Conservation (phyloP, 352 stramenopile genomes). For the Phytopythium chamaehyphon region DNA sequence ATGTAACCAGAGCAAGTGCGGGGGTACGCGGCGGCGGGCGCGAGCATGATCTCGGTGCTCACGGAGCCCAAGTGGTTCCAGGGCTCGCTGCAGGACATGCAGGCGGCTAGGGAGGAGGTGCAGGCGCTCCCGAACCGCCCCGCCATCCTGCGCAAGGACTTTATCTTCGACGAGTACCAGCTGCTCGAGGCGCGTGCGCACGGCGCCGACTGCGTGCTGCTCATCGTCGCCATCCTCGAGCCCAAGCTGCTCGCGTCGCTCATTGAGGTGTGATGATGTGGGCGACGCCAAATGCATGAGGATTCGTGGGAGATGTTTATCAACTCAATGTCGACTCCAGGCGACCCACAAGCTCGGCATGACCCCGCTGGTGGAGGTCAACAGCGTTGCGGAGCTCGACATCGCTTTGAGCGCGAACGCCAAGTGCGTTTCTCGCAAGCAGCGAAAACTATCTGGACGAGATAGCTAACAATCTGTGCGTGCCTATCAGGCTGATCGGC, state of each 20-base stretch:
- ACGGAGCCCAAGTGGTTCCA: constrained; percentile 98
- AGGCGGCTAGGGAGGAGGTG: constrained; percentile 44
- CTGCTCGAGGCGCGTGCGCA: constrained; percentile 91
- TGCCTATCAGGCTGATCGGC: constrained; percentile 83
- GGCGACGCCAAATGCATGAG: neutral
- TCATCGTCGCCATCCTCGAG: constrained; percentile 95
- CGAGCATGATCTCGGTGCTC: constrained; percentile 96
- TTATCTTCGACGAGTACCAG: constrained; percentile 95
- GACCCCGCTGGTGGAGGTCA: constrained; percentile 98
- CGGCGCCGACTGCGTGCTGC: constrained; percentile 96
- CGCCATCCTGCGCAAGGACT: constrained; percentile 91
- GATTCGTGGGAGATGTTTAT: constrained; percentile 3
- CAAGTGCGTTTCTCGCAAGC: constrained; percentile 20
- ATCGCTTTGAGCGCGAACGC: constrained; percentile 91
- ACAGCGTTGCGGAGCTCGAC: constrained; percentile 93
- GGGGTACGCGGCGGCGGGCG: constrained; percentile 90
- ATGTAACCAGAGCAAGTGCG: constrained; percentile 90
- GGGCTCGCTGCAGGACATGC: constrained; percentile 90
- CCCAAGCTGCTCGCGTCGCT: constrained; percentile 51
- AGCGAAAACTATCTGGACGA: no score
- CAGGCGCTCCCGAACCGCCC: constrained; percentile 41
- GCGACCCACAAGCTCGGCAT: constrained; percentile 91
- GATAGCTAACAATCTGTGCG: neutral
- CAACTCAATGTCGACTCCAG: constrained; percentile 17
- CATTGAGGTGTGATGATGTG: constrained; percentile 38